Percentiles rank a stretch among this genome's conserved stretches.
Conservation (phyloP, 768 basidiomycete genomes). For the Leccinum longicurvipes region DNA sequence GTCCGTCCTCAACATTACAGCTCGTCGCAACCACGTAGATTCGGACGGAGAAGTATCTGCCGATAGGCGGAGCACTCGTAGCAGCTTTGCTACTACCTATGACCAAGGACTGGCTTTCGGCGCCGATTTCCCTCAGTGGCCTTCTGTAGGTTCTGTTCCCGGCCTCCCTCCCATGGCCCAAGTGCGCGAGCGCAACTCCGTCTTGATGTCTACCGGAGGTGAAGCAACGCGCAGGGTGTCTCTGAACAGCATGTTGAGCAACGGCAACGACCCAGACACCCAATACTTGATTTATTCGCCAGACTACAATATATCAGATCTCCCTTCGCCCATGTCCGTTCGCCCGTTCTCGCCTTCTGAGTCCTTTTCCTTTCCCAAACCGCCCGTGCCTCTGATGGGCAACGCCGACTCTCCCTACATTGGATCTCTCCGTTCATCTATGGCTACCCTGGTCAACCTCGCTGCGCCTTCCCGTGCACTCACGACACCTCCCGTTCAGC, state of each 20-base stretch:
- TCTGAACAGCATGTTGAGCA: slow-evolving; percentile 38
- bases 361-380: slow-evolving; percentile 66
- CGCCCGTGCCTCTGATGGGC: slow-evolving; percentile 34
- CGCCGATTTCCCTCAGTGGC: slow-evolving; percentile 17
- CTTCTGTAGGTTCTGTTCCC: slow-evolving; percentile 25
- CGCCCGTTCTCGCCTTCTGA: slow-evolving; percentile 67
- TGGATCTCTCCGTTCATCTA: slow-evolving; percentile 13
- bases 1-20: slow-evolving; percentile 8
- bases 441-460: slow-evolving; percentile 17
- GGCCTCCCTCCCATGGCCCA: slow-evolving; percentile 55
- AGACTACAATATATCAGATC: slow-evolving; percentile 14
- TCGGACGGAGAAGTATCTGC: slow-evolving; percentile 14
- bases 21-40: slow-evolving; percentile 9
- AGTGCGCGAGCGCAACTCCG: slow-evolving; percentile 38
- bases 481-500: slow-evolving; percentile 11
- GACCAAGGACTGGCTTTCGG: slow-evolving; percentile 38
- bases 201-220: slow-evolving; percentile 23
- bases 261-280: slow-evolving; percentile 32
- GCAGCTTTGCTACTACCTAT: slow-evolving; percentile 65
- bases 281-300: slow-evolving; percentile 40
- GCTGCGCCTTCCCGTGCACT: slow-evolving; percentile 16
- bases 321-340: slow-evolving; percentile 55
- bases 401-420: neutral
- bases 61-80: slow-evolving; percentile 39
- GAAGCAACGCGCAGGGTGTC: slow-evolving; percentile 34